Base-by-base conservation (phyloP, 1,284 basidiomycete genomes). In the Malassezia globosa region DNA sequence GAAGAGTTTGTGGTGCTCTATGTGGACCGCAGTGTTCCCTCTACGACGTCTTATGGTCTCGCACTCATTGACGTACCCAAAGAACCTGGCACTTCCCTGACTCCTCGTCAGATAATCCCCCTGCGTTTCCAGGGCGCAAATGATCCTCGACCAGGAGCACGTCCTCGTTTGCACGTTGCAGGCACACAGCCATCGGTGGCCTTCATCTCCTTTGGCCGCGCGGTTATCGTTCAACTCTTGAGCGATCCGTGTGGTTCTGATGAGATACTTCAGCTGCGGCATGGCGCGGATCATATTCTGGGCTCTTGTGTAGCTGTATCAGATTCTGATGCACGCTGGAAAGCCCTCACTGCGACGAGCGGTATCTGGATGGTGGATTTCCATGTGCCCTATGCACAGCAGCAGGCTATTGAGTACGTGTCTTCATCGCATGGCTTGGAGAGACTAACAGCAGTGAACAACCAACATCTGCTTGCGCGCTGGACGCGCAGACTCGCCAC, bases 401-500 rank as follows among this genome's bases (percentile, higher is more conserved):
- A 48, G 36, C 51, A 57, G 19, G 47, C 55, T 49, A 38, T 4
- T 31, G 51, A 18, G n/a, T n/a, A n/a, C n/a, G n/a, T n/a, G n/a
- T n/a, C n/a, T n/a, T n/a, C n/a, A n/a, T n/a, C n/a, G n/a, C n/a
- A n/a, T n/a, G n/a, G n/a, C n/a, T n/a, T n/a, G n/a, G n/a, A n/a
- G n/a, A n/a, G n/a, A n/a, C n/a, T n/a, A n/a, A n/a, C n/a, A n/a
- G n/a, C n/a, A n/a, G n/a, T 46, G 27, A 37, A 27, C 46, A 22
- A 36, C 55, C 26, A 23, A 31, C 16, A 19, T 48, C 11, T 61
- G 60, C 39, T 37, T 7, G 31, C 47, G 14, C 58, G 60, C n/a
- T 33, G 41, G 54, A 56, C 4, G 59, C 64, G 33, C 61, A 68
- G 31, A 73, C 72, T 7, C 58, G 64, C 26, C 61, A 86, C 27